phyloP scores from a whole-genome alignment of 371 early-diverging fungal genomes.

The Dichotomocladium elegans region DNA sequence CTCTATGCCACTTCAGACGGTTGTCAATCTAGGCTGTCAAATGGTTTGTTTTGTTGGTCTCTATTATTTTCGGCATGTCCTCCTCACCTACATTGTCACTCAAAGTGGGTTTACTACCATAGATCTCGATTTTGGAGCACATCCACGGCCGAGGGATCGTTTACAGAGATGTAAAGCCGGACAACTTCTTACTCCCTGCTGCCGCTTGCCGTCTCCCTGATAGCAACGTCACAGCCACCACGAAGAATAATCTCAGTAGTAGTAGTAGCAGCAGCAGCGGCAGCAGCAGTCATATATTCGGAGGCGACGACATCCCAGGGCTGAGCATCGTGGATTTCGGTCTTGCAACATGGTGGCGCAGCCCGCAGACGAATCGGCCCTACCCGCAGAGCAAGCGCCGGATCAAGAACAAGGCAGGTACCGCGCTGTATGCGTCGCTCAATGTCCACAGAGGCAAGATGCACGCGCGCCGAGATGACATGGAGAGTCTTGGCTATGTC shows the following conservation, averaged over 20 bases:
- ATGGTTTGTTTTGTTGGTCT: conserved; percentile 57
- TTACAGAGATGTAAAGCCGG: conserved; percentile 84
- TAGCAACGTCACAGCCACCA: background rate
- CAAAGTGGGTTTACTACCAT: conserved; percentile 3
- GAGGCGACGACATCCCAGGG: conserved; percentile 5
- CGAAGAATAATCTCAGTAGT: background rate
- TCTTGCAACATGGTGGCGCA: conserved; percentile 45
- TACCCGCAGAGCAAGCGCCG: conserved; percentile 40
- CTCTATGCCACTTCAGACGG: conserved; percentile 42
- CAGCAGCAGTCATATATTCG: background rate
- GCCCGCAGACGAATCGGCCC: conserved; percentile 38
- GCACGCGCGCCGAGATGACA: conserved; percentile 59
- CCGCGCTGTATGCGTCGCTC: conserved; percentile 63
- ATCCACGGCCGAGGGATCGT: conserved; percentile 45
- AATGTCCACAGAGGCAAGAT: conserved; percentile 56
- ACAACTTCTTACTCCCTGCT: conserved; percentile 88
- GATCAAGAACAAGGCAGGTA: conserved; percentile 52
- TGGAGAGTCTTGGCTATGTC: conserved; percentile 59
- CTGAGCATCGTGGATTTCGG: conserved; percentile 58
- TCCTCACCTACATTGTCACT: background rate
- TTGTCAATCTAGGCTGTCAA: conserved; percentile 53
- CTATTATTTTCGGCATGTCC: background rate
- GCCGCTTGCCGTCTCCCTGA: conserved; percentile 21
- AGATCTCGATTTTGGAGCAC: conserved; percentile 97
- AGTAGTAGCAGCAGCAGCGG: conserved; percentile 5